phyloP scores from a whole-genome alignment of 148 eudicot species.

The Gaultheria prostrata region DNA sequence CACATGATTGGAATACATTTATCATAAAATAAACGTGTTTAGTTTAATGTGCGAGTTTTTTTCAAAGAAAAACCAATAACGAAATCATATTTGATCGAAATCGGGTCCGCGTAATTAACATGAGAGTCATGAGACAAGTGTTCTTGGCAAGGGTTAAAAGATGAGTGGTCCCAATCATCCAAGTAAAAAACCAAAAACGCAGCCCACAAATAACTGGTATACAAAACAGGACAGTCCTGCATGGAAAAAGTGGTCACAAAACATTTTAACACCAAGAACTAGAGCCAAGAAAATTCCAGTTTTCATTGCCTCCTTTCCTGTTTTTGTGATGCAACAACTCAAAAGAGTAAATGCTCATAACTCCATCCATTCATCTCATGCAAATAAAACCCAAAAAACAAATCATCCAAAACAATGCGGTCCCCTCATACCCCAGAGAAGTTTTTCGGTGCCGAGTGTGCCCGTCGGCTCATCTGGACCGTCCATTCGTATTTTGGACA shows the following conservation, averaged over 20 bases:
- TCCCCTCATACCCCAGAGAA: too few relatives aligned
- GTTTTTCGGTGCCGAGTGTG: too few relatives aligned
- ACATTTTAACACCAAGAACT: too few relatives aligned
- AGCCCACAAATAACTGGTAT: too few relatives aligned
- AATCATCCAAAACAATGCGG: background rate
- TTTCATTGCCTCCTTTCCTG: background rate
- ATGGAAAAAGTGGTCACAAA: too few relatives aligned
- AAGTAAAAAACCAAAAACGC: background rate
- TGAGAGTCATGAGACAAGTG: background rate
- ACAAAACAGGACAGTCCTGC: too few relatives aligned
- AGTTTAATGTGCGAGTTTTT: background rate
- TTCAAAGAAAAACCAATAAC: too few relatives aligned
- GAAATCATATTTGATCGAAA: background rate
- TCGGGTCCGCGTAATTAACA: background rate
- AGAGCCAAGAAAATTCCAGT: background rate
- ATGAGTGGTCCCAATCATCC: too few relatives aligned
- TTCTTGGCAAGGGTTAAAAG: too few relatives aligned
- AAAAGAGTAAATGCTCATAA: too few relatives aligned
- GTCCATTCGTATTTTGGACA: too few relatives aligned
- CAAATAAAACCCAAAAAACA: background rate
- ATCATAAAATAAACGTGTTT: background rate
- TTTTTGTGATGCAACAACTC: background rate
- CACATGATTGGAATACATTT: background rate
- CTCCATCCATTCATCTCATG: background rate
- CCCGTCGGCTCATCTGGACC: too few relatives aligned